Percentiles rank a stretch among this genome's conserved stretches.
Evolutionary conservation across 2,329 filamentous ascomycete genomes (phyloP).

Genomic region (Aureobasidium musti): DNA sequence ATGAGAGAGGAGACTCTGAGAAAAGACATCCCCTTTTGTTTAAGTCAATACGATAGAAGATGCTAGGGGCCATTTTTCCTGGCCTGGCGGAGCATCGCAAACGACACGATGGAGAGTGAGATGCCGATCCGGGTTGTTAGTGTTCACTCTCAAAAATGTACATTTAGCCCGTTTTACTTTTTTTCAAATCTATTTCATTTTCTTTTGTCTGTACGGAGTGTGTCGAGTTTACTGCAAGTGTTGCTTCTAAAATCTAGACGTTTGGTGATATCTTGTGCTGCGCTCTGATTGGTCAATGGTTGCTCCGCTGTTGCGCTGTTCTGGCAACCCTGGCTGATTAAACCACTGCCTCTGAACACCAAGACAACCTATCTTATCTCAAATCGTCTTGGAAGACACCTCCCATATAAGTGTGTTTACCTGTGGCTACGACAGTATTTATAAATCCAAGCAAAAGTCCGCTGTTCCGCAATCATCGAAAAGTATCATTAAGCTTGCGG

Average conservation of each 20-base stretch:
- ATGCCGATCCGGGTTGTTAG: conserved; percentile 27
- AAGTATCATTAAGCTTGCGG: not conserved
- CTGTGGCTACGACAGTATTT: too few species aligned
- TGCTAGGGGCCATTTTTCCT: not conserved
- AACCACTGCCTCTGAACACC: not conserved
- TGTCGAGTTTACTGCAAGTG: not conserved
- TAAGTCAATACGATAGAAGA: conserved; percentile 27
- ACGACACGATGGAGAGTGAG: conserved; percentile 24
- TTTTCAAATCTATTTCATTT: conserved; percentile 25
- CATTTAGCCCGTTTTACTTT: conserved; percentile 29
- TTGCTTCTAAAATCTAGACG: not conserved
- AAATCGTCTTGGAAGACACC: not conserved
- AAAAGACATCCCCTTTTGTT: conserved; percentile 14
- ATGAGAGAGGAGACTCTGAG: conserved; percentile 10
- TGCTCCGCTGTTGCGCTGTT: not conserved
- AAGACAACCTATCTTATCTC: not conserved
- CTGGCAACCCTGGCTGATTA: conserved; percentile 2
- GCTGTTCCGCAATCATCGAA: too few species aligned
- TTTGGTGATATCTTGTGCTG: not conserved
- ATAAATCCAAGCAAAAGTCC: not conserved
- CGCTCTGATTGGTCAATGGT: conserved; percentile 16
- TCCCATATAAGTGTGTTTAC: too few species aligned
- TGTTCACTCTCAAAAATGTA: conserved; percentile 31
- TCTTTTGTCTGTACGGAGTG: conserved; percentile 27
- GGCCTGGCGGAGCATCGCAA: conserved; percentile 4